phyloP scores from a whole-genome alignment of 345 rosid species.

The Salix udensis region DNA sequence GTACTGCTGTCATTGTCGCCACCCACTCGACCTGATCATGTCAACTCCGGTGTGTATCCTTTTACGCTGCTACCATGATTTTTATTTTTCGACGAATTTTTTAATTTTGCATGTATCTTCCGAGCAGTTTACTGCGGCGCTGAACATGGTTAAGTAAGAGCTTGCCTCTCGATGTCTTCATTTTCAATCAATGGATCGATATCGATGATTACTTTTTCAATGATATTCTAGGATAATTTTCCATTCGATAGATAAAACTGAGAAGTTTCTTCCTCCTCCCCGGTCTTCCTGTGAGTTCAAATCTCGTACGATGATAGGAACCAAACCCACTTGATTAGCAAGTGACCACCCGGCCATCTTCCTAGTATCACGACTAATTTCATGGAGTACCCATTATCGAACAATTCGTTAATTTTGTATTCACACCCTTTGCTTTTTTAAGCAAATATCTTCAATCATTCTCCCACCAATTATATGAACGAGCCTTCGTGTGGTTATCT shows the following conservation, averaged over 20 bases:
- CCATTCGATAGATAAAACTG: not conserved
- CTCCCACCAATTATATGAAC: not conserved
- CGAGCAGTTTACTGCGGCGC: not conserved
- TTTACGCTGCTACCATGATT: not conserved
- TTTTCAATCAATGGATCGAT: not conserved
- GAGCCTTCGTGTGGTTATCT: not conserved
- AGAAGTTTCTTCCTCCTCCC: not conserved
- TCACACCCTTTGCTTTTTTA: not conserved
- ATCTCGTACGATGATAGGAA: not conserved
- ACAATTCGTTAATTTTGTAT: not conserved
- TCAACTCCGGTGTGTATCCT: not conserved
- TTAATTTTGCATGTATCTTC: not conserved
- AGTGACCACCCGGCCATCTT: not conserved
- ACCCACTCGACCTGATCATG: not conserved
- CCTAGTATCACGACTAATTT: not conserved
- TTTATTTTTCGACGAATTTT: not conserved
- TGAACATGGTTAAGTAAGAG: not conserved
- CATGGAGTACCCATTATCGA: not conserved
- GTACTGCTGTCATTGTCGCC: not conserved
- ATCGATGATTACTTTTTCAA: not conserved
- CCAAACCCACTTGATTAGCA: not conserved
- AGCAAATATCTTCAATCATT: not conserved
- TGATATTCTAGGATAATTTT: no score
- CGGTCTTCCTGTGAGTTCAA: not conserved
- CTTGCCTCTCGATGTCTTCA: not conserved